phyloP scores from a whole-genome alignment of 2,329 filamentous ascomycete species.

The Paraconiothyrium brasiliense region DNA sequence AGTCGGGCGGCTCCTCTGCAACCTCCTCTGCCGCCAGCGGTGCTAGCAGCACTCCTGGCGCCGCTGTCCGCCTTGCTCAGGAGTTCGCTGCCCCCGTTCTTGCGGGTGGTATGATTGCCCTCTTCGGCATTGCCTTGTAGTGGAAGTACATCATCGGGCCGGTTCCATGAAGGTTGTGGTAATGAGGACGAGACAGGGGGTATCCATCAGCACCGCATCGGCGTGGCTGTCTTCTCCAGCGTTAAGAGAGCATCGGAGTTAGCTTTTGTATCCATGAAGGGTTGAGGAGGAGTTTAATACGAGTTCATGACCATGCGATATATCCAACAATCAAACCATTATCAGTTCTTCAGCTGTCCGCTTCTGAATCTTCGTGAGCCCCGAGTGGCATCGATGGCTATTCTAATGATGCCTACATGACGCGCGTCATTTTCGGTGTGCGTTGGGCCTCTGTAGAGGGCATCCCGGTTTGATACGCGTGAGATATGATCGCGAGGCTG shows the following conservation, averaged over 20 bases:
- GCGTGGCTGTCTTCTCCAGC: conserved; percentile 31
- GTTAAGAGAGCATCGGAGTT: conserved; percentile 39
- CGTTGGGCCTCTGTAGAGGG: not conserved
- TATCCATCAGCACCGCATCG: conserved; percentile 28
- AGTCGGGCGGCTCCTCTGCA: conserved; percentile 29
- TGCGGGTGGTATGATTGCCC: conserved; percentile 62
- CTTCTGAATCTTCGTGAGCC: not conserved
- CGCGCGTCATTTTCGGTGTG: not conserved
- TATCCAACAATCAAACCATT: conserved; percentile 44
- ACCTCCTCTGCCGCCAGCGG: conserved; percentile 36
- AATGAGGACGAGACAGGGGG: conserved; percentile 34
- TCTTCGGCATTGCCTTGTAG: conserved; percentile 68
- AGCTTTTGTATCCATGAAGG: conserved; percentile 33
- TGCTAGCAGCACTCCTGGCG: conserved; percentile 49
- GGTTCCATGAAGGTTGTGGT: conserved; percentile 36
- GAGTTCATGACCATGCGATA: conserved; percentile 46
- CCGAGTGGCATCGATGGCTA: not conserved
- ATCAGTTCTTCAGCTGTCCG: conserved; percentile 28
- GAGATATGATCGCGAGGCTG: not conserved
- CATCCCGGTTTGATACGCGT: not conserved
- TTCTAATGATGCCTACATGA: not conserved
- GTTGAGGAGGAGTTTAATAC: conserved; percentile 40
- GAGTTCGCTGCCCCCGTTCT: conserved; percentile 63
- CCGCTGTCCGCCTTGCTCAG: conserved; percentile 55
- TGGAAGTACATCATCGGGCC: conserved; percentile 26